Percentiles rank a stretch among this genome's conserved stretches.
phyloP scores from a whole-genome alignment of 345 rosid species.

The Combretum micranthum region DNA sequence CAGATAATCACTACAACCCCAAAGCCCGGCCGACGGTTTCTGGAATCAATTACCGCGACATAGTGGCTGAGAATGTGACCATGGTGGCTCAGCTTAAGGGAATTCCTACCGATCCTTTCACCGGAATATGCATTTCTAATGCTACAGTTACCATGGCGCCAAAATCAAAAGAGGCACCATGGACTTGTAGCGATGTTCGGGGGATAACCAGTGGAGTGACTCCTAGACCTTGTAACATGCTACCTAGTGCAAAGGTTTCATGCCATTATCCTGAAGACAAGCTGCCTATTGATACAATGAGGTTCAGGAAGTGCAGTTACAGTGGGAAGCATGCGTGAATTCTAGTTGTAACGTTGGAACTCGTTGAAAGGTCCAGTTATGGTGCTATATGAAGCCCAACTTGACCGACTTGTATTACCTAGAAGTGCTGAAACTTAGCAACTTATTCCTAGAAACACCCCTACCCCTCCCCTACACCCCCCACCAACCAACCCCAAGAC shows the following conservation, averaged over 20 bases:
- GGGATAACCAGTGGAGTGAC: constrained; percentile 50
- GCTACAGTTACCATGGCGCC: constrained; percentile 50
- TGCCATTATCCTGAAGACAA: constrained; percentile 59
- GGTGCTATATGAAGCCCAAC: not conserved
- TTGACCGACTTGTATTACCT: not conserved
- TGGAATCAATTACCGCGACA: constrained; percentile 56
- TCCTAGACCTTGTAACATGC: constrained; percentile 42
- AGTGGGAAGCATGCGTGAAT: constrained; percentile 17
- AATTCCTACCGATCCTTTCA: constrained; percentile 50
- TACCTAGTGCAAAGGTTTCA: constrained; percentile 32
- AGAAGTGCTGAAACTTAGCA: not conserved
- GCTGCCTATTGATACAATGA: constrained; percentile 57
- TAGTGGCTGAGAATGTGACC: constrained; percentile 57
- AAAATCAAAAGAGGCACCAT: constrained; percentile 51
- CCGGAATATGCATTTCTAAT: constrained; percentile 65
- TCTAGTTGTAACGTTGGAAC: not conserved
- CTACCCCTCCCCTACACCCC: too few species aligned
- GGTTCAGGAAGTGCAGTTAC: constrained; percentile 48
- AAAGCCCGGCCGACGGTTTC: constrained; percentile 57
- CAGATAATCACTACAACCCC: constrained; percentile 56
- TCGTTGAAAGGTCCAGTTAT: not conserved
- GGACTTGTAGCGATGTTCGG: constrained; percentile 54
- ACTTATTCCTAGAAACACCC: too few species aligned
- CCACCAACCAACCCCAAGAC: too few species aligned
- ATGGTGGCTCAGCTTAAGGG: constrained; percentile 67